A percentile compares a stretch with the other conserved stretches of the same genome.
These are phyloP conservation scores for Colletotrichum noveboracense DNA, from an alignment of 2,329 filamentous ascomycete species.

Conservation along the genomic window DNA sequence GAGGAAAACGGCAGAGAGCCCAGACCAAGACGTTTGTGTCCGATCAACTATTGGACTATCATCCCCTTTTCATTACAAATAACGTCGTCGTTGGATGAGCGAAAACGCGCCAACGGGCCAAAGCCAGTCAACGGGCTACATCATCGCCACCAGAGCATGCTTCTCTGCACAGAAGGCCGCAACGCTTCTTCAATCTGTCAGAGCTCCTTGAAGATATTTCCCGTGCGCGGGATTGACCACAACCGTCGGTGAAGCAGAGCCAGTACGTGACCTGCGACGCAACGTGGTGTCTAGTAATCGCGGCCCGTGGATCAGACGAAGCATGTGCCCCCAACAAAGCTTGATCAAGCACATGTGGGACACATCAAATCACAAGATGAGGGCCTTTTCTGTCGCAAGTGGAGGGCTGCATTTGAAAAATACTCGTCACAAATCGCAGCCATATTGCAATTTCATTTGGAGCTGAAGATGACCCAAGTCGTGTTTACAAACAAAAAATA, in stretches of 20 bases:
- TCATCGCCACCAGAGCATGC: not conserved
- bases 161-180: not conserved
- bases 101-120: not conserved
- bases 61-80: not conserved
- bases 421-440: not conserved
- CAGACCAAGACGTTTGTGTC: not conserved
- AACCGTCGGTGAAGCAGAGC: not conserved
- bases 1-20: not conserved
- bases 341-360: not conserved
- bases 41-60: not conserved
- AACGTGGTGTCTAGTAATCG: not conserved
- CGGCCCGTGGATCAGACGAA: constrained; percentile 10
- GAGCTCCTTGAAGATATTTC: not conserved
- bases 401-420: not conserved
- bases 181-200: not conserved
- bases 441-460: accelerated
- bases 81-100: not conserved
- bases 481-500: not conserved
- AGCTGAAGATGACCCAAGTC: accelerated
- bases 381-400: not conserved
- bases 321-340: not conserved
- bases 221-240: not conserved
- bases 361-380: not conserved
- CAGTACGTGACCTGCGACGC: not conserved
- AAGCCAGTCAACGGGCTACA: not conserved